Evolutionary conservation across 352 stramenopile species (phyloP), one percentile per base, ranked within the genome.

Genomic region (Pythium monospermum): DNA sequence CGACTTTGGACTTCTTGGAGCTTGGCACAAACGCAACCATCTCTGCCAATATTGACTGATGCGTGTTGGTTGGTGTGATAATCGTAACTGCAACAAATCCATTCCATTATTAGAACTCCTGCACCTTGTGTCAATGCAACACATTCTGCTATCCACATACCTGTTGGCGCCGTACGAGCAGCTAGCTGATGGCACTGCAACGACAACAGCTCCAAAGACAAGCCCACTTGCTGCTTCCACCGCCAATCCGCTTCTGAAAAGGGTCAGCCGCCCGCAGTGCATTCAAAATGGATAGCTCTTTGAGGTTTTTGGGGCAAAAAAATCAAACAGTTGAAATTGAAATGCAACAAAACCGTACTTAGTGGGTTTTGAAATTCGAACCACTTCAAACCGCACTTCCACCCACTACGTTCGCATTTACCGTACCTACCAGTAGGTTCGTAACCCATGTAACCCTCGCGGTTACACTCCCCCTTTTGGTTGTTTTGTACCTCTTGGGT

Each of bases 341-440:
- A 52, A 62, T 52, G 38, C 42, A 30, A 45, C 6, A 28, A 28
- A 28, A 30, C 18, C 39, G 42, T 25, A 62, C 54, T 57, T 62
- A 39, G 30, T 7, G 19, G 10, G 46, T 62, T n/a, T 62, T 62
- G 54, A 62, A 62, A 53, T 62, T 62, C 53, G 32, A 62, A 62
- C 41, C 33, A 32, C 45, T 55, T 37, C 42, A 52, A 56, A 33
- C 4, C 54, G 54, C 35, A 62, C 54, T 57, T 62, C 6, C 15
- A 45, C 21, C 23, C 38, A 27, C 38, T 31, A 47, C 31, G 40
- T 33, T 32, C 40, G 40, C 25, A 16, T 46, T 16, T 49, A 36
- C 40, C 27, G 25, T 49, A 6, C 12, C n/a, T n/a, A n/a, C n/a
- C n/a, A n/a, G n/a, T n/a, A 36, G 31, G 31, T 36, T 15, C 30